Conservation (phyloP, 768 basidiomycete species). For the Hericium rajendrae region DNA sequence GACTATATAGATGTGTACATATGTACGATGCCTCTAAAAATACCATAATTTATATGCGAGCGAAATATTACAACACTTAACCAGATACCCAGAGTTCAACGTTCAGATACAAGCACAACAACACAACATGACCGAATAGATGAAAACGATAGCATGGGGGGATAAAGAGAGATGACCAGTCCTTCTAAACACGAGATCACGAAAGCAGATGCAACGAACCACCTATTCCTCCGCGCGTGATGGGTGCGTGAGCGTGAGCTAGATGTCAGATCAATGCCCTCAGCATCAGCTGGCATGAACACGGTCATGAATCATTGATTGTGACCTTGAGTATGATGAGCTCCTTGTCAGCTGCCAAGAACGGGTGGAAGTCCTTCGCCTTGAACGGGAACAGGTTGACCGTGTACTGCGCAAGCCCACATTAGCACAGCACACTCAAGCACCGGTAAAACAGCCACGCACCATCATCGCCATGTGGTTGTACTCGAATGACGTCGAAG, state of each 20-base stretch:
- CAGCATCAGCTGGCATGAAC: neutral
- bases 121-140: neutral
- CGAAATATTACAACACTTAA: neutral
- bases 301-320: neutral
- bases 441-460: neutral
- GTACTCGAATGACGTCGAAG: conserved; percentile 1
- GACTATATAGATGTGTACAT: too few relatives aligned
- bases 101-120: neutral
- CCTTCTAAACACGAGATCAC: too few relatives aligned
- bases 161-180: neutral
- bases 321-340: neutral
- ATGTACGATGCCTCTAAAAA: neutral
- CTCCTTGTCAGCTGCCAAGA: neutral
- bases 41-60: neutral
- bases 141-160: neutral
- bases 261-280: neutral
- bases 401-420: neutral
- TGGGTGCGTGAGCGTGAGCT: neutral
- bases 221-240: too few relatives aligned
- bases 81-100: neutral
- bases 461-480: conserved; percentile 4
- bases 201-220: too few relatives aligned
- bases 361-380: neutral
- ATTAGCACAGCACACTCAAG: neutral
- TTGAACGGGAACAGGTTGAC: neutral